phyloP scores from a whole-genome alignment of 192 early-diverging fungal genomes.

The Entophlyctis helioformis region DNA sequence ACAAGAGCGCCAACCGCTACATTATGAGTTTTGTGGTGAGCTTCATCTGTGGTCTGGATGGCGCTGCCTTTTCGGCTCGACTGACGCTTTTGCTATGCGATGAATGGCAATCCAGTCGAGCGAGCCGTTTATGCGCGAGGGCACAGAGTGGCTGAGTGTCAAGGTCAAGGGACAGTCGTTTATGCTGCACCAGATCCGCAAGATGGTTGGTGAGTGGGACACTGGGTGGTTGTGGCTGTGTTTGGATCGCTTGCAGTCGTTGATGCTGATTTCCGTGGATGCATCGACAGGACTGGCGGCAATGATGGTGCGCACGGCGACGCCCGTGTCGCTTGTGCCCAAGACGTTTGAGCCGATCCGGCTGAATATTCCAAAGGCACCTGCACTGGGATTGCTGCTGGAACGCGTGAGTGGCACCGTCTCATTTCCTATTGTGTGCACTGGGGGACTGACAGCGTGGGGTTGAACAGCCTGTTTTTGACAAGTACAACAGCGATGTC shows the following conservation, averaged over 20 bases:
- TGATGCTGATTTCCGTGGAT: no score
- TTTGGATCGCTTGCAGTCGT: no score
- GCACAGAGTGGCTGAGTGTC: slow-evolving; percentile 79
- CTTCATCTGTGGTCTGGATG: no score
- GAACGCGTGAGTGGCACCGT: slow-evolving; percentile 39
- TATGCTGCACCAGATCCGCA: slow-evolving; percentile 99
- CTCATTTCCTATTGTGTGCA: not conserved
- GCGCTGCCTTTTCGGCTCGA: not conserved
- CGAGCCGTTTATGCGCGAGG: slow-evolving; percentile 35
- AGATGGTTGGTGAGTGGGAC: slow-evolving; percentile 90
- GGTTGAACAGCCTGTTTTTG: not conserved
- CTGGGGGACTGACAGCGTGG: not conserved
- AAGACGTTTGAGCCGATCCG: slow-evolving; percentile 48
- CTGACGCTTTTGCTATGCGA: not conserved
- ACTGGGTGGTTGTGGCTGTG: no score
- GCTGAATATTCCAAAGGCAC: slow-evolving; percentile 96
- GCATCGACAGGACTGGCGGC: no score
- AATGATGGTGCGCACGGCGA: slow-evolving; percentile 62
- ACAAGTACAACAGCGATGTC: slow-evolving; percentile 4
- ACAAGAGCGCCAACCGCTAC: slow-evolving; percentile 64
- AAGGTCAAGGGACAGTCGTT: slow-evolving; percentile 94
- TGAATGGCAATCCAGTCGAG: no score
- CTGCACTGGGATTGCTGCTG: slow-evolving; percentile 78
- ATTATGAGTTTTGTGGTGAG: slow-evolving; percentile 70
- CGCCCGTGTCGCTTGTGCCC: slow-evolving; percentile 56